Evolutionary conservation across 495 filamentous ascomycete species (phyloP).

Genomic region (Neurospora africana): DNA sequence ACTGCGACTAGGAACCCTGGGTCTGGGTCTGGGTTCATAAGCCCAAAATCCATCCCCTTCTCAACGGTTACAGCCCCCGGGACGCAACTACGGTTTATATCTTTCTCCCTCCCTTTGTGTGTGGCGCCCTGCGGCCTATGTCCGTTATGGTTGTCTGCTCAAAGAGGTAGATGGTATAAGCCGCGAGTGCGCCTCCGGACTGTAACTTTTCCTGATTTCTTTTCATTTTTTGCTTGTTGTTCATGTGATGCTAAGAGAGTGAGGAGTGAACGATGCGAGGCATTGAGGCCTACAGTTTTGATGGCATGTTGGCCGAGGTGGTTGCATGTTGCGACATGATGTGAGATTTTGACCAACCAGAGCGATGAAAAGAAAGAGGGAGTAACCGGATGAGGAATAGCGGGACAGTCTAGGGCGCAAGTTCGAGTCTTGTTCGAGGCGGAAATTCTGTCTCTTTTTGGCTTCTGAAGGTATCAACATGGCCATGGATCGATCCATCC

Average conservation of each 20-base stretch:
- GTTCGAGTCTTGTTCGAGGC: background rate
- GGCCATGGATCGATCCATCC: background rate
- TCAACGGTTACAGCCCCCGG: background rate
- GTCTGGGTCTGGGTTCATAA: background rate
- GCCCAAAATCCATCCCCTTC: background rate
- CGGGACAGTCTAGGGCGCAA: background rate
- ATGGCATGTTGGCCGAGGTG: background rate
- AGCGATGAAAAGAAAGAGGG: background rate
- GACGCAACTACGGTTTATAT: background rate
- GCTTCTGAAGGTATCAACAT: too few relatives aligned
- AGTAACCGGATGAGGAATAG: background rate
- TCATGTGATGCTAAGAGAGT: background rate
- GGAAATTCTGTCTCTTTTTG: background rate
- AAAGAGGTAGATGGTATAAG: background rate
- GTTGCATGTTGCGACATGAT: background rate
- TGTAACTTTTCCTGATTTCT: background rate
- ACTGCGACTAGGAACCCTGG: too few relatives aligned
- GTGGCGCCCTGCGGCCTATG: background rate
- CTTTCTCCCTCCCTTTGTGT: background rate
- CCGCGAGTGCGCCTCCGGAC: background rate
- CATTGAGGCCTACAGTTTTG: background rate
- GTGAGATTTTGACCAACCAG: background rate
- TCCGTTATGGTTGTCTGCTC: background rate
- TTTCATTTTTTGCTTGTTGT: background rate
- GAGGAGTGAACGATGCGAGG: background rate